Conservation (phyloP, 306 rosid species). For the Sicyos edulis region DNA sequence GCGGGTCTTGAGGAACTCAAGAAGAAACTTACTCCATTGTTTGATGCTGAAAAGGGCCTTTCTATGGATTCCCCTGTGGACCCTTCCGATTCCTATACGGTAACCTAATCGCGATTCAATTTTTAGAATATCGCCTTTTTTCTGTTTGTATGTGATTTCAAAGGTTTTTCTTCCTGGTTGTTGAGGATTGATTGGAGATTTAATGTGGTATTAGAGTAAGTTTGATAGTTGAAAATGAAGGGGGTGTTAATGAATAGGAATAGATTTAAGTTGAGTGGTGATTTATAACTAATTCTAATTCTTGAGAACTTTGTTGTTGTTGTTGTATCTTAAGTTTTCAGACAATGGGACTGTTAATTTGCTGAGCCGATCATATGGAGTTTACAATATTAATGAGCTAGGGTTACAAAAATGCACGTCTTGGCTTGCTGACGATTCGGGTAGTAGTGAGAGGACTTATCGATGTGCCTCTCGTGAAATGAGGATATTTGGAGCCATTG, state of each 20-base stretch:
- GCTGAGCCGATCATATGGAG: slow-evolving; percentile 83
- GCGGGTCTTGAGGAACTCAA: slow-evolving; percentile 84
- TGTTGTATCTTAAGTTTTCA: slow-evolving; percentile 47
- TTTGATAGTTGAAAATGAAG: too few relatives aligned
- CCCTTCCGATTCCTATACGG: slow-evolving; percentile 63
- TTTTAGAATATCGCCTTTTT: not conserved
- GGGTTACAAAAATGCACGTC: slow-evolving; percentile 88
- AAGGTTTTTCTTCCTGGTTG: not conserved
- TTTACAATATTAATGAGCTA: slow-evolving; percentile 81
- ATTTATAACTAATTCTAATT: not conserved
- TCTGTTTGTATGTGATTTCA: not conserved
- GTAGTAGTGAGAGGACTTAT: slow-evolving; percentile 57
- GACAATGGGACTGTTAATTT: slow-evolving; percentile 88
- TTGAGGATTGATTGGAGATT: not conserved
- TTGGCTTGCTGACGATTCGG: slow-evolving; percentile 36
- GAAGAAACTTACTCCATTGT: slow-evolving; percentile 73
- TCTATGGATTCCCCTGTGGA: slow-evolving; percentile 21
- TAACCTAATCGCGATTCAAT: slow-evolving; percentile 24
- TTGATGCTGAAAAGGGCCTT: slow-evolving; percentile 62
- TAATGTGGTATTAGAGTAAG: not conserved
- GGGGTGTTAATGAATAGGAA: not conserved
- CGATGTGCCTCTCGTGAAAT: slow-evolving; percentile 75
- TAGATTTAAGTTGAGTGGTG: not conserved
- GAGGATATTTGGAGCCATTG: slow-evolving; percentile 91
- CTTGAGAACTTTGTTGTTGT: too few relatives aligned